Base-by-base conservation (phyloP, 257 asterid genomes). In the Lithospermum erythrorhizon region DNA sequence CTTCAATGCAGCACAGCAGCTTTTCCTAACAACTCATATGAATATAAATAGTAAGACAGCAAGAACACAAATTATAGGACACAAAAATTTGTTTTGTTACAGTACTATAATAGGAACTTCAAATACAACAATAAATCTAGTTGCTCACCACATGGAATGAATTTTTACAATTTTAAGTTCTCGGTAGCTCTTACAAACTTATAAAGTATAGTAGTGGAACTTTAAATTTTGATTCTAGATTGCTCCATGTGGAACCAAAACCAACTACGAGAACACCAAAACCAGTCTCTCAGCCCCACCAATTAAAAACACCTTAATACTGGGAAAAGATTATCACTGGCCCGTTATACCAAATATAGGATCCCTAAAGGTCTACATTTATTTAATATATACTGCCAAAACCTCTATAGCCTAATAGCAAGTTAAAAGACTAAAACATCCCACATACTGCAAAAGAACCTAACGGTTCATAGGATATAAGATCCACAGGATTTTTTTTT, bases 1-100 rank as follows among this genome's bases (percentile, higher is more conserved):
- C 78, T 86, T 89, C 25, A 84, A 61, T 30, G 89, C 27, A 47
- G 81, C 58, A 69, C 95, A 86, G 71, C 96, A 81, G 59, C 72
- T 74, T 67, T 83, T 81, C 73, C 99, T 93, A 82, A 71, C 47
- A 72, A 65, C 49, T 63, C 59, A 59, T 53, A 65, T 58, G 57
- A 53, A 45, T 16, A 27, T 49, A 65, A 66, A 49, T 25, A 66
- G 60, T 65, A 56, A 64, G 29, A 57, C 20, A 45, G 14, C 45
- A 21, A 6, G 56, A 16, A 30, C 22, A 6, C 19, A 41, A 41
- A 41, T 41, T 41, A 41, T 9, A 41, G 49, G 16, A 1, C 49
- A 41, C 17, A 41, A 11, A 13, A 41, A 41, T 13, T 13, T 41
- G 49, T 11, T 3, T 41, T 1, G 13, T 14, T 41, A 41, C 5